Percentiles rank a stretch among this genome's conserved stretches.
Evolutionary conservation across 805 yeast genomes (phyloP).

Genomic region (Teunomyces stri): DNA sequence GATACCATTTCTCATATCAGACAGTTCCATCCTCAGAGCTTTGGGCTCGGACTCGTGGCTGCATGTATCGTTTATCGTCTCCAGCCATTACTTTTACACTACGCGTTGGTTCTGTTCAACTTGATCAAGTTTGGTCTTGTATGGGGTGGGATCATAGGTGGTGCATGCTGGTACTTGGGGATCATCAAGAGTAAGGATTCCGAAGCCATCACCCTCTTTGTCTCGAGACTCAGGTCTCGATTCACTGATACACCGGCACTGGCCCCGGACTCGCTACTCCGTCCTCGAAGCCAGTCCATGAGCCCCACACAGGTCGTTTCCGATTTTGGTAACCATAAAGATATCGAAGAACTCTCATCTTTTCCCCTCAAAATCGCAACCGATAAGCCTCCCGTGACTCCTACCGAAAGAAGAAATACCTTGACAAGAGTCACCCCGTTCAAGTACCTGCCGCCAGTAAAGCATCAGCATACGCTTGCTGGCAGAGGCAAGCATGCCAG

Average conservation of each 20-base stretch:
- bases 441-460: conserved; percentile 6
- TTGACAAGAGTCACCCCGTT: conserved; percentile 24
- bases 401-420: conserved; percentile 14
- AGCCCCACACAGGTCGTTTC: background rate
- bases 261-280: background rate
- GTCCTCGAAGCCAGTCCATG: background rate
- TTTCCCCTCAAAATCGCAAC: background rate
- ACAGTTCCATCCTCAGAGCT: conserved; percentile 26
- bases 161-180: conserved; percentile 31
- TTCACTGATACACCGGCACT: background rate
- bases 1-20: conserved; percentile 3
- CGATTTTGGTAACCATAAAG: background rate
- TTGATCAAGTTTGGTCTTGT: conserved; percentile 21
- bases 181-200: conserved; percentile 16
- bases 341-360: background rate
- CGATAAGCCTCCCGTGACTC: background rate
- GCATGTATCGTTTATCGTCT: conserved; percentile 21
- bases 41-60: conserved; percentile 24
- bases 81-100: conserved; percentile 21
- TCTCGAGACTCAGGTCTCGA: conserved; percentile 4
- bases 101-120: conserved; percentile 16
- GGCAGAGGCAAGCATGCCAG: conserved; percentile 10
- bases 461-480: background rate
- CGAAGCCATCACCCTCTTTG: conserved; percentile 5
- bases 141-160: conserved; percentile 24